These are phyloP conservation scores for Vitis riparia DNA, from an alignment of 164 flowering plant species.

Conservation along the genomic window DNA sequence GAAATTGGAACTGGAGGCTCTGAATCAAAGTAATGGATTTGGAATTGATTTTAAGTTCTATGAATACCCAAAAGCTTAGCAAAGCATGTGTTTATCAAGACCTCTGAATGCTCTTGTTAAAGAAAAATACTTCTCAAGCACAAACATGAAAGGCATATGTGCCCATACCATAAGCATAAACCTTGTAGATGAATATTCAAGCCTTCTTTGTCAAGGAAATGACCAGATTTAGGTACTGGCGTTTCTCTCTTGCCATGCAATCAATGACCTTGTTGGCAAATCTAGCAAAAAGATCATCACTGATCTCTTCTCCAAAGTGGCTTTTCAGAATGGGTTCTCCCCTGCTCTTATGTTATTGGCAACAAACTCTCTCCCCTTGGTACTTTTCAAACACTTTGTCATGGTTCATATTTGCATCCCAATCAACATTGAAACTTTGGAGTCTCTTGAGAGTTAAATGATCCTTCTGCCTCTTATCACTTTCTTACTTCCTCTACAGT, in stretches of 20 bases:
- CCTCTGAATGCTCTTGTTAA: too few species aligned
- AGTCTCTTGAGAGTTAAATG: constrained; percentile 7
- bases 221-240: constrained; percentile 5
- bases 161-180: too few species aligned
- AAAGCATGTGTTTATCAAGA: too few species aligned
- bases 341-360: constrained; percentile 2
- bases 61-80: too few species aligned
- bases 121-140: too few species aligned
- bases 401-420: constrained; percentile 1
- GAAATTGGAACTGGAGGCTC: too few species aligned
- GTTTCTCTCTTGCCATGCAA: neutral
- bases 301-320: constrained; percentile 14
- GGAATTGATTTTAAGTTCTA: too few species aligned
- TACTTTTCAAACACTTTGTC: neutral
- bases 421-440: neutral
- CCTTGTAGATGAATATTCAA: neutral
- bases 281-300: constrained; percentile 16
- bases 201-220: constrained; percentile 11
- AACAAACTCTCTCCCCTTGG: neutral
- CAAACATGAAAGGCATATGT: too few species aligned
- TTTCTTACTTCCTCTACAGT: neutral
- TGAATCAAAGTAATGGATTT: too few species aligned
- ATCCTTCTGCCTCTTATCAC: constrained; percentile 15
- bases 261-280: neutral
- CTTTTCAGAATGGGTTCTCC: constrained; percentile 11